A percentile compares a stretch with the other conserved stretches of the same genome.
phyloP scores from a whole-genome alignment of 1,284 basidiomycete species.

The Crucibulum cyathiforme region DNA sequence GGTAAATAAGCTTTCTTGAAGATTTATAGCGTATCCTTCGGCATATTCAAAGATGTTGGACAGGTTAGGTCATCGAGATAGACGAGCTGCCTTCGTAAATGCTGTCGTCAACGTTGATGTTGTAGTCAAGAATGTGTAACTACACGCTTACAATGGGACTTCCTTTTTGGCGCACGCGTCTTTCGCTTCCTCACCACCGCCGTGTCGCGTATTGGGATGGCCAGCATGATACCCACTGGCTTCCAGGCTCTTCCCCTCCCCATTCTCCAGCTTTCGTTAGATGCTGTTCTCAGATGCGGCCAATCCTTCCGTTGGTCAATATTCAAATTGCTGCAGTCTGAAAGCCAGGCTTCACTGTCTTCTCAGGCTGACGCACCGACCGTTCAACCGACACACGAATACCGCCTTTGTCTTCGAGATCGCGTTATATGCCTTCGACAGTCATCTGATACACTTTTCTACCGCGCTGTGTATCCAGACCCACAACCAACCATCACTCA shows the following conservation, averaged over 20 bases:
- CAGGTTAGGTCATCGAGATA: too few species aligned
- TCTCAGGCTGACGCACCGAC: conserved; percentile 14
- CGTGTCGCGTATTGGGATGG: too few species aligned
- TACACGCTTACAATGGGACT: background rate
- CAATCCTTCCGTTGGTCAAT: conserved; percentile 82
- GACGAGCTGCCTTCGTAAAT: too few species aligned
- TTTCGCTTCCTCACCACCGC: background rate
- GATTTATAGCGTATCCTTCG: background rate
- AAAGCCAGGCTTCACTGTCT: conserved; percentile 35
- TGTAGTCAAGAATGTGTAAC: too few species aligned
- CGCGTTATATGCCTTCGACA: conserved; percentile 87
- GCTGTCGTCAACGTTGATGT: too few species aligned
- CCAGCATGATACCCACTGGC: conserved; percentile 37
- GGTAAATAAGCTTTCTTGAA: background rate
- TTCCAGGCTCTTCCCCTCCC: conserved; percentile 68
- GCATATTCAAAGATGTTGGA: too few species aligned
- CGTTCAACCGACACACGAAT: conserved; percentile 57
- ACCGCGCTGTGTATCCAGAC: conserved; percentile 70
- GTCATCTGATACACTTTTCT: conserved; percentile 69
- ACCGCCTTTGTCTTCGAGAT: conserved; percentile 76
- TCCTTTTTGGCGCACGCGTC: background rate
- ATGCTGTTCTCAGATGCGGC: conserved; percentile 78
- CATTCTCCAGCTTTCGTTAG: conserved; percentile 69
- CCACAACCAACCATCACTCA: conserved; percentile 41
- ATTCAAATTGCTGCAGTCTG: conserved; percentile 17